Evolutionary conservation across 805 yeast species (phyloP).

Genomic region (Teunomyces stri): DNA sequence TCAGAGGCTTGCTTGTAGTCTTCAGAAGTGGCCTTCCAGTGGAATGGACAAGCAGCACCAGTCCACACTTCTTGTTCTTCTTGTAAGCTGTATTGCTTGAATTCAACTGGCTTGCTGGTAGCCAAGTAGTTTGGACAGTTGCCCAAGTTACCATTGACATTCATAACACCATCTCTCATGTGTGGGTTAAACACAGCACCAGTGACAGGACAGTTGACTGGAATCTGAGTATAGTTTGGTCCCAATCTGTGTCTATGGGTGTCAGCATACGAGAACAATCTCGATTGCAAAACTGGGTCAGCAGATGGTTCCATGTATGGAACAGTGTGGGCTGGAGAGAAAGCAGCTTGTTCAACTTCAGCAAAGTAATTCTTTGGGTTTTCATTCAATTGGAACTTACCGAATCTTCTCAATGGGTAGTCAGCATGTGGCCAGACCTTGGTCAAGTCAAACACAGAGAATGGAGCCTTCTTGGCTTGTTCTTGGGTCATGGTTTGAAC

Average conservation of each 20-base stretch:
- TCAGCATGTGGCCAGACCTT: constrained; percentile 63
- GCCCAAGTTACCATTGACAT: constrained; percentile 62
- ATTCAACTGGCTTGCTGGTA: constrained; percentile 52
- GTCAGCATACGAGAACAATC: constrained; percentile 73
- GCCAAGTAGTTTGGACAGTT: constrained; percentile 71
- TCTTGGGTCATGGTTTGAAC: constrained; percentile 84
- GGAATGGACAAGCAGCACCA: constrained; percentile 81
- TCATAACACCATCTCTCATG: constrained; percentile 81
- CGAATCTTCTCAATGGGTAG: constrained; percentile 55
- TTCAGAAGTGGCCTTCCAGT: constrained; percentile 74
- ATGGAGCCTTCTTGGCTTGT: constrained; percentile 71
- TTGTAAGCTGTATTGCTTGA: constrained; percentile 46
- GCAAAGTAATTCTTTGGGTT: constrained; percentile 51
- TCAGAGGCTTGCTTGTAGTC: constrained; percentile 78
- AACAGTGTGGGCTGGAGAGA: constrained; percentile 69
- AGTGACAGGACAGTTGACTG: constrained; percentile 70
- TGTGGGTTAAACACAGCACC: constrained; percentile 56
- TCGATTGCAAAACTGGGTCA: constrained; percentile 74
- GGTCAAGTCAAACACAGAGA: constrained; percentile 85
- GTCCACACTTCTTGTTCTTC: constrained; percentile 77
- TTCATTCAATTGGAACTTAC: constrained; percentile 51
- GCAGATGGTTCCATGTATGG: constrained; percentile 76
- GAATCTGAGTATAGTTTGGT: constrained; percentile 62
- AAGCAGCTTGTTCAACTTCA: constrained; percentile 55
- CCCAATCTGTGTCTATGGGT: constrained; percentile 79